Evolutionary conservation across 768 basidiomycete species (phyloP).

Genomic region (Coprinellus micaceus): DNA sequence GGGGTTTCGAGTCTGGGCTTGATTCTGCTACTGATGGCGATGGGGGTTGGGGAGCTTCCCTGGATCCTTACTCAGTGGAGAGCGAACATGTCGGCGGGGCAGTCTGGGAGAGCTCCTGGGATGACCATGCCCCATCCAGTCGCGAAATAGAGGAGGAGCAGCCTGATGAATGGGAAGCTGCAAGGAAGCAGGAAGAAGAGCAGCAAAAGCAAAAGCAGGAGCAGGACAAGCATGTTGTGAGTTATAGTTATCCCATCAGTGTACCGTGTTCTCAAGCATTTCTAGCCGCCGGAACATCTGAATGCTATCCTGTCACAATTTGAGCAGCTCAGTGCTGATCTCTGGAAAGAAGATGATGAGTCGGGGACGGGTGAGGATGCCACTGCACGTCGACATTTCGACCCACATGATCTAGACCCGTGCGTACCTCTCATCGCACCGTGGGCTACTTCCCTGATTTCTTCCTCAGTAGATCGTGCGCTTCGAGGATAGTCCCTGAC

Average conservation of each 20-base stretch:
- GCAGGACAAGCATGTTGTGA: slow-evolving; percentile 62
- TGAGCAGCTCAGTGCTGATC: slow-evolving; percentile 44
- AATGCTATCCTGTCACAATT: slow-evolving; percentile 53
- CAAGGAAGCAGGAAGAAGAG: slow-evolving; percentile 53
- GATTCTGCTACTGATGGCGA: slow-evolving; percentile 27
- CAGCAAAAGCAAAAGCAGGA: slow-evolving; percentile 58
- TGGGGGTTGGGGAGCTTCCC: slow-evolving; percentile 32
- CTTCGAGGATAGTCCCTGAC: slow-evolving; percentile 46
- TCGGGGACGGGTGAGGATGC: neutral
- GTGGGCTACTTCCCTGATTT: neutral
- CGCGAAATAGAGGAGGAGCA: slow-evolving; percentile 22
- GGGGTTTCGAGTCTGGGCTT: slow-evolving; percentile 53
- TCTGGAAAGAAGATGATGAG: slow-evolving; percentile 45
- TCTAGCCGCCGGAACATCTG: slow-evolving; percentile 67
- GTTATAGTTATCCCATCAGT: slow-evolving; percentile 27
- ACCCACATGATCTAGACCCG: slow-evolving; percentile 46
- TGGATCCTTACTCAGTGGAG: slow-evolving; percentile 19
- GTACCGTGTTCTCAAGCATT: slow-evolving; percentile 16
- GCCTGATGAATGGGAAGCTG: slow-evolving; percentile 66
- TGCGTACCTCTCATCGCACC: neutral
- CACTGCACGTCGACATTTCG: slow-evolving; percentile 40
- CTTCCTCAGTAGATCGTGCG: slow-evolving; percentile 34
- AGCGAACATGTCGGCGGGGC: slow-evolving; percentile 19
- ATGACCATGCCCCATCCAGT: slow-evolving; percentile 17
- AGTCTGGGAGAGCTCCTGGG: slow-evolving; percentile 46